These are phyloP conservation scores for Cytospora piceae DNA, from an alignment of 2,329 filamentous ascomycete genomes.

Conservation along the genomic window DNA sequence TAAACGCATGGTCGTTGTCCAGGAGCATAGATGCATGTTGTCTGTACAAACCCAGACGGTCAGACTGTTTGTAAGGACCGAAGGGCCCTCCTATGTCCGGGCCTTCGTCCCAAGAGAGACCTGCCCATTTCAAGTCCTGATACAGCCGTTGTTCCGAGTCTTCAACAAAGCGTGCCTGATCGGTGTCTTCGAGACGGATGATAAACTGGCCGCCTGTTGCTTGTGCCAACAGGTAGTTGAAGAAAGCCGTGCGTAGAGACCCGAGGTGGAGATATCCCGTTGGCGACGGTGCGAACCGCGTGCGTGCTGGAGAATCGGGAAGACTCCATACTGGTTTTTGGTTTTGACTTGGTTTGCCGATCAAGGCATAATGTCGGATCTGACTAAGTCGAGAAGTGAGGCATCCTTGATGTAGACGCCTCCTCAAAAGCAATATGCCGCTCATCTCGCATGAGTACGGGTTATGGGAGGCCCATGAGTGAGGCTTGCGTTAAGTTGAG, in stretches of 20 bases:
- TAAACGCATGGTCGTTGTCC: conserved; percentile 75
- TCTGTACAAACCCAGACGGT: conserved; percentile 74
- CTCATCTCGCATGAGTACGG: conserved; percentile 29
- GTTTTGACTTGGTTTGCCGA: conserved; percentile 31
- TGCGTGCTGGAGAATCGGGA: conserved; percentile 65
- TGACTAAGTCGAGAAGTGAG: conserved; percentile 26
- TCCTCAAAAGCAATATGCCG: conserved; percentile 31
- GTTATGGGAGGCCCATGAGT: conserved; percentile 8
- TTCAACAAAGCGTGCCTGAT: conserved; percentile 80
- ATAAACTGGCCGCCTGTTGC: conserved; percentile 89
- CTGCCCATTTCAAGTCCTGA: conserved; percentile 84
- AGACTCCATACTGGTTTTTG: conserved; percentile 39
- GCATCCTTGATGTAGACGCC: conserved; percentile 25
- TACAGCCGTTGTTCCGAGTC: conserved; percentile 80
- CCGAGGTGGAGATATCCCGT: conserved; percentile 93
- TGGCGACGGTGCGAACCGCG: conserved; percentile 93
- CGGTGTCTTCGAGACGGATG: conserved; percentile 91
- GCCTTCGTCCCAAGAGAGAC: conserved; percentile 92
- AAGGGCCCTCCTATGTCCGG: conserved; percentile 79
- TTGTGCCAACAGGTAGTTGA: conserved; percentile 89
- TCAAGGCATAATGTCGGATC: conserved; percentile 34
- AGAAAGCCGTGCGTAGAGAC: conserved; percentile 89
- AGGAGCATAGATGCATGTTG: conserved; percentile 72
- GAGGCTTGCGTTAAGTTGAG: neutral
- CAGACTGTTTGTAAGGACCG: conserved; percentile 88